phyloP scores from a whole-genome alignment of 2,329 filamentous ascomycete genomes.

The Ustilaginoidea virens region DNA sequence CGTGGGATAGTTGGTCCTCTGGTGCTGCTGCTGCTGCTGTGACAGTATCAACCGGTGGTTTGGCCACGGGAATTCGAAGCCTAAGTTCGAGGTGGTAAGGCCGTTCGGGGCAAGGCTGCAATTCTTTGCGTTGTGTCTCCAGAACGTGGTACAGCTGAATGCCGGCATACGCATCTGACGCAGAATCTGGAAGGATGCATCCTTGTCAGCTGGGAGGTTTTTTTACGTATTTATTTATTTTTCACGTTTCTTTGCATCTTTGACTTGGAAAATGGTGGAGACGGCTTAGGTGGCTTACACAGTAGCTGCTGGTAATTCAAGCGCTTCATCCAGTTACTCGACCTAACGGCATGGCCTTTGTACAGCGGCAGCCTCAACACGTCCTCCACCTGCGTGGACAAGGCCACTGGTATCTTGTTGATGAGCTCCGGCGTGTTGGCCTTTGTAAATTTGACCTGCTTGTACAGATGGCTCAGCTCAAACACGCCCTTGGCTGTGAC shows the following conservation, averaged over 20 bases:
- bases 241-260: not conserved
- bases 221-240: not conserved
- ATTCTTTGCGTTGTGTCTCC: constrained; percentile 47
- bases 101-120: constrained; percentile 55
- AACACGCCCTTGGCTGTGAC: constrained; percentile 53
- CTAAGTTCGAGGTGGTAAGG: constrained; percentile 55
- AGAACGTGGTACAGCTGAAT: constrained; percentile 58
- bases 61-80: constrained; percentile 40
- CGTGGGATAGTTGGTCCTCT: too few species aligned
- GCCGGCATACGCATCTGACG: constrained; percentile 70
- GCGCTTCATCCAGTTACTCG: constrained; percentile 55
- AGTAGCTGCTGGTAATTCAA: constrained; percentile 50
- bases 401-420: constrained; percentile 48
- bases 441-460: constrained; percentile 52
- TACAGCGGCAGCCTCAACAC: constrained; percentile 58
- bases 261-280: not conserved
- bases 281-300: constrained; percentile 34
- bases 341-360: constrained; percentile 56
- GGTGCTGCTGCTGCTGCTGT: too few species aligned
- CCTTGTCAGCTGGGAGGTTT: not conserved
- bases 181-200: constrained; percentile 40
- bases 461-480: constrained; percentile 73
- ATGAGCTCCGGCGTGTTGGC: constrained; percentile 36
- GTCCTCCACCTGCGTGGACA: constrained; percentile 56
- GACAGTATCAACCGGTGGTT: too few species aligned